A percentile compares a stretch with the other conserved stretches of the same genome.
Evolutionary conservation across 139 green algal species (phyloP).

Genomic region (Asterochloris sp.): DNA sequence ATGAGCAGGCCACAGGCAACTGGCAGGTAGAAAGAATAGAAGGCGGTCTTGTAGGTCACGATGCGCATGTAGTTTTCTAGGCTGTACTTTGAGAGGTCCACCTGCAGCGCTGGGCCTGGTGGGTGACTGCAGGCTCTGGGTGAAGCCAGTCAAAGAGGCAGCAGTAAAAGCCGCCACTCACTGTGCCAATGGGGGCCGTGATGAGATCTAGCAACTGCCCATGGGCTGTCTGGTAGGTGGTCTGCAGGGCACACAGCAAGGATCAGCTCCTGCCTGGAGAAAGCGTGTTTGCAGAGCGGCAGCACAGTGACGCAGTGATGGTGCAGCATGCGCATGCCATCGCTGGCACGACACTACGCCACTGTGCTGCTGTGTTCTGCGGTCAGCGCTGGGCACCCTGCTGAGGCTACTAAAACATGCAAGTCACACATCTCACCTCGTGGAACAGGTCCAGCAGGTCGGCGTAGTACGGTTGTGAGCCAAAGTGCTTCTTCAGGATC

Average conservation of each 20-base stretch:
- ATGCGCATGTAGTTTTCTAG: conserved; percentile 91
- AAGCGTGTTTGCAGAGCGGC: no score
- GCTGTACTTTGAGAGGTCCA: conserved; percentile 82
- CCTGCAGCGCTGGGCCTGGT: conserved; percentile 8
- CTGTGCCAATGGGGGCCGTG: conserved; percentile 82
- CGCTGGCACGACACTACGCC: no score
- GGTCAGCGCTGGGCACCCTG: neutral
- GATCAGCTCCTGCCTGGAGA: no score
- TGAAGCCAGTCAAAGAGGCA: conserved; percentile 8
- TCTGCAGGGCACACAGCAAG: conserved; percentile 26
- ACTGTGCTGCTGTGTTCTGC: no score
- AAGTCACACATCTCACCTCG: conserved; percentile 52
- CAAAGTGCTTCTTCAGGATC: conserved; percentile 83
- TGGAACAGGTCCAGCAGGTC: conserved; percentile 95
- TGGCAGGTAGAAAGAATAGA: conserved; percentile 96
- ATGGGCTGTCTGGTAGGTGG: conserved; percentile 90
- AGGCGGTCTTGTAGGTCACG: conserved; percentile 95
- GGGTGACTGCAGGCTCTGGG: neutral
- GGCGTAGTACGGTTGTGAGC: conserved; percentile 46
- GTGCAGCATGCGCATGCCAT: no score
- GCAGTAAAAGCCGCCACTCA: conserved; percentile 39
- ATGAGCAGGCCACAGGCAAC: conserved; percentile 89
- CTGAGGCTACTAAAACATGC: neutral
- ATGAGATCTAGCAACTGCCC: conserved; percentile 97
- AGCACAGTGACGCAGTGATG: no score